phyloP scores from a whole-genome alignment of 805 yeast genomes.

The Candida cerambycidarum region DNA sequence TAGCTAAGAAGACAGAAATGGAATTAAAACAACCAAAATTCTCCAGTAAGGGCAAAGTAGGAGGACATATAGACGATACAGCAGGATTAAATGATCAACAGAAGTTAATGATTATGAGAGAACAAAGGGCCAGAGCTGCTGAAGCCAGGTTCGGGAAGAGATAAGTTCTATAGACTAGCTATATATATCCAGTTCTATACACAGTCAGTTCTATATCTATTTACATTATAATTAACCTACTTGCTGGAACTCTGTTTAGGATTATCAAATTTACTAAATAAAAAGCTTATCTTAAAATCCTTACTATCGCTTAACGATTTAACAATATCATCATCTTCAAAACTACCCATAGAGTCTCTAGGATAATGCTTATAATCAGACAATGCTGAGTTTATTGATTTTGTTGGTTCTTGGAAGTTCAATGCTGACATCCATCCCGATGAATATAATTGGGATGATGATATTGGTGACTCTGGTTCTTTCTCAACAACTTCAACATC shows the following conservation, averaged over 20 bases:
- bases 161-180: background rate
- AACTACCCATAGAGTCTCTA: conserved; percentile 31
- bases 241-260: too few species aligned
- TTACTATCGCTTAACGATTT: conserved; percentile 6
- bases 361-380: conserved; percentile 62
- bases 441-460: background rate
- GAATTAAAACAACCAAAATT: conserved; percentile 35
- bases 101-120: conserved; percentile 78
- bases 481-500: conserved; percentile 14
- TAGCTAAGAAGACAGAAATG: conserved; percentile 42
- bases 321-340: conserved; percentile 6
- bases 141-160: conserved; percentile 65
- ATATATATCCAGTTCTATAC: too few species aligned
- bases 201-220: too few species aligned
- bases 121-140: conserved; percentile 94
- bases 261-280: conserved; percentile 38
- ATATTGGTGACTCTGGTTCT: background rate
- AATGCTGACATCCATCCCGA: conserved; percentile 58
- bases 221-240: too few species aligned
- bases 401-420: conserved; percentile 39
- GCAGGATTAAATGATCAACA: conserved; percentile 74
- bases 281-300: conserved; percentile 29
- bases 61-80: conserved; percentile 38
- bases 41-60: conserved; percentile 33
- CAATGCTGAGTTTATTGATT: conserved; percentile 57